phyloP scores from a whole-genome alignment of 768 basidiomycete genomes.

The Ramaria rubella region DNA sequence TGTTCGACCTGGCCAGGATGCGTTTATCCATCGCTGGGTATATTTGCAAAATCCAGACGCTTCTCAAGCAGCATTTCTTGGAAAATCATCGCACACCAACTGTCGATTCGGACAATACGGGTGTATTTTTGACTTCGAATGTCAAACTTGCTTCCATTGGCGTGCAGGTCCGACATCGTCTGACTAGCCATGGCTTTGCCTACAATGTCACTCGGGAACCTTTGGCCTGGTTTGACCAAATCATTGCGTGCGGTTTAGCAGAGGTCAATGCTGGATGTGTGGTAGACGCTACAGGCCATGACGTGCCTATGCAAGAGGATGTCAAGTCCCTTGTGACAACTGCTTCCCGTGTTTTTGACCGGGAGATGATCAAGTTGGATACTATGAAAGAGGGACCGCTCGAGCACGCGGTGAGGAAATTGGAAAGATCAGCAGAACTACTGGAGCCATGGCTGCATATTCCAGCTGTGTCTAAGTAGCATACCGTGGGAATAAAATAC shows the following conservation, averaged over 20 bases:
- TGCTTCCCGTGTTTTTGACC: background rate
- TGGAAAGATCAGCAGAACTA: background rate
- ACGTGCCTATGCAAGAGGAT: background rate
- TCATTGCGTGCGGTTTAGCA: constrained; percentile 86
- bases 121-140: constrained; percentile 73
- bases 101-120: constrained; percentile 72
- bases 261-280: constrained; percentile 77
- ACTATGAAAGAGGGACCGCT: background rate
- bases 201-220: constrained; percentile 85
- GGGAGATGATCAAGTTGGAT: background rate
- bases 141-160: constrained; percentile 95
- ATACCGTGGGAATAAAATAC: background rate
- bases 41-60: constrained; percentile 73
- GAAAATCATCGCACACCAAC: constrained; percentile 53
- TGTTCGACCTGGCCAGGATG: constrained; percentile 82
- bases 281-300: constrained; percentile 34
- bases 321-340: background rate
- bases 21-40: constrained; percentile 71
- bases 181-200: constrained; percentile 93
- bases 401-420: background rate
- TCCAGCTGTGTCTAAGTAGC: background rate
- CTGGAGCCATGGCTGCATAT: background rate
- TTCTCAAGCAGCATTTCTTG: constrained; percentile 56
- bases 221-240: constrained; percentile 73
- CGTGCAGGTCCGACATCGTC: constrained; percentile 88